phyloP scores from a whole-genome alignment of 306 rosid species.

The Lupinus albus region DNA sequence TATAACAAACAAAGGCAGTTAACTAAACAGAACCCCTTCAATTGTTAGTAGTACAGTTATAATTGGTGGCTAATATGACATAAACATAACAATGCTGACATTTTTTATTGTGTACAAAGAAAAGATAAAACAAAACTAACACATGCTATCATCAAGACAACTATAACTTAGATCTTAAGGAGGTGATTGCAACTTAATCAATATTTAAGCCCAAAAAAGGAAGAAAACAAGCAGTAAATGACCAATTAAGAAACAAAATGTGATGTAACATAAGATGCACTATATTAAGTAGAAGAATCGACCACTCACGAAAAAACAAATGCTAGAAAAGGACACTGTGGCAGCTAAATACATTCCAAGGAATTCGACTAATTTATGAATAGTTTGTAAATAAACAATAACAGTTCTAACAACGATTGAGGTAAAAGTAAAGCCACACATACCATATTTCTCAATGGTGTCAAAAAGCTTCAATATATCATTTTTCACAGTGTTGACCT shows the following conservation, averaged over 20 bases:
- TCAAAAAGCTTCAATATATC: slow-evolving; percentile 93
- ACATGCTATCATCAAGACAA: slow-evolving; percentile 20
- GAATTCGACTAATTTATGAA: not conserved
- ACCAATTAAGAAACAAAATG: slow-evolving; percentile 5
- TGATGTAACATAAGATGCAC: not conserved
- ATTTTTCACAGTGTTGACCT: slow-evolving; percentile 74
- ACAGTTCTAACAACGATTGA: slow-evolving; percentile 23
- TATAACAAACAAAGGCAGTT: not conserved
- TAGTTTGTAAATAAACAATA: not conserved
- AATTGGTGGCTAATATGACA: not conserved
- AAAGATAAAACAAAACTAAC: not conserved
- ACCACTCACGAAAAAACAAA: slow-evolving; percentile 13
- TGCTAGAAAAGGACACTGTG: slow-evolving; percentile 25
- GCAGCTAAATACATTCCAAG: slow-evolving; percentile 15
- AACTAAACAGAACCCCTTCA: slow-evolving; percentile 19
- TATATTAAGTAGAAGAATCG: not conserved
- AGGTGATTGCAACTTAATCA: slow-evolving; percentile 19
- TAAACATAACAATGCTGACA: not conserved
- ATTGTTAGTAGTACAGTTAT: not conserved
- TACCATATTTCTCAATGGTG: slow-evolving; percentile 94
- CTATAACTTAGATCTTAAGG: slow-evolving; percentile 10
- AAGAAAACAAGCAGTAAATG: not conserved
- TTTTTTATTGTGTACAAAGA: not conserved
- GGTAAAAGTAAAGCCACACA: slow-evolving; percentile 41
- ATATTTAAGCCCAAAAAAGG: not conserved